phyloP scores from a whole-genome alignment of 2,329 filamentous ascomycete genomes.

The Epichloe glyceriae region DNA sequence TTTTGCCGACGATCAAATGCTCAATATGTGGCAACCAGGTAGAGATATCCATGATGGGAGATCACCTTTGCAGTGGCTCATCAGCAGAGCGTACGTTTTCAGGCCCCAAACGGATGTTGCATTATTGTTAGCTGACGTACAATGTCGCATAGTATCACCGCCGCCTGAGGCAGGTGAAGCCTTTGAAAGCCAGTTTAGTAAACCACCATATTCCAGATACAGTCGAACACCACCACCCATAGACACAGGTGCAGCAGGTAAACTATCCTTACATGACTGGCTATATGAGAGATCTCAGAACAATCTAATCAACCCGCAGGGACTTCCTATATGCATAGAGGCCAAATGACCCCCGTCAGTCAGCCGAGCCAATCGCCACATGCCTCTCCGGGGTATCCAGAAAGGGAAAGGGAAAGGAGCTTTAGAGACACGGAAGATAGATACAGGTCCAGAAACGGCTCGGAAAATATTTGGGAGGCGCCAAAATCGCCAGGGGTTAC shows the following conservation, averaged over 20 bases:
- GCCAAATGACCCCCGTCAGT: slow-evolving; percentile 52
- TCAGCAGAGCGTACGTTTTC: slow-evolving; percentile 32
- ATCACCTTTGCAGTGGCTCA: slow-evolving; percentile 56
- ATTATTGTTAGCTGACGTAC: background rate
- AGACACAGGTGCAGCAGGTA: slow-evolving; percentile 42
- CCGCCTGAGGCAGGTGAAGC: slow-evolving; percentile 20
- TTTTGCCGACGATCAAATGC: slow-evolving; percentile 78
- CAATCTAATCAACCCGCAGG: slow-evolving; percentile 1
- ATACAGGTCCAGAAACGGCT: slow-evolving; percentile 22
- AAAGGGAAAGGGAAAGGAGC: slow-evolving; percentile 23
- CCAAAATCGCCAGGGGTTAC: slow-evolving; percentile 32
- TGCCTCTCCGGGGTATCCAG: slow-evolving; percentile 49
- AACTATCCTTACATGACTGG: slow-evolving; percentile 10
- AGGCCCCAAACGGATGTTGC: too few relatives aligned
- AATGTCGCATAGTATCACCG: slow-evolving; percentile 21
- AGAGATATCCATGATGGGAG: slow-evolving; percentile 74
- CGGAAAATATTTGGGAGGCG: background rate
- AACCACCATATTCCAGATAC: slow-evolving; percentile 22
- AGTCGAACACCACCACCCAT: slow-evolving; percentile 32
- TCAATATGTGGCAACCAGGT: slow-evolving; percentile 67
- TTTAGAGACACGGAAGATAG: slow-evolving; percentile 31
- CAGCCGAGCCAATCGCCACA: slow-evolving; percentile 45
- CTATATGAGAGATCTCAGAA: background rate
- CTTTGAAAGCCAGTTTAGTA: slow-evolving; percentile 13
- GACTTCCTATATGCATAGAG: slow-evolving; percentile 32